Conservation (phyloP, 305 asterid genomes). For the Plantago coronopus region DNA sequence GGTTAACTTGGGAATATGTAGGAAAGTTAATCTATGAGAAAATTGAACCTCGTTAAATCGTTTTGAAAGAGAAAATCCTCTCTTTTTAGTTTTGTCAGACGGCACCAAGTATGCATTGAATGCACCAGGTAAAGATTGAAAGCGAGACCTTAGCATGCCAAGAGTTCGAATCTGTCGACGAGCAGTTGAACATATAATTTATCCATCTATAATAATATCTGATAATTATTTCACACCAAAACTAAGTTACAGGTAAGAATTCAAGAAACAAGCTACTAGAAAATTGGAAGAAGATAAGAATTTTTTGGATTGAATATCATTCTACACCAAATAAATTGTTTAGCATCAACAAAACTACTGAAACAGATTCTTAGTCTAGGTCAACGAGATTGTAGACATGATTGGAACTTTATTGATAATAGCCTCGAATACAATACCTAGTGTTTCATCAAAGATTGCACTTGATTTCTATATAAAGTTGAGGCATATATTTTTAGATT, state of each 20-base stretch:
- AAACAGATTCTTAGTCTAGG: slow-evolving; percentile 8
- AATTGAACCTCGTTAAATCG: slow-evolving; percentile 58
- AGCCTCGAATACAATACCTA: background rate
- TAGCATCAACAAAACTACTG: slow-evolving; percentile 7
- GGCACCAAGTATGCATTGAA: slow-evolving; percentile 90
- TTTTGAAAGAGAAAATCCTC: slow-evolving; percentile 69
- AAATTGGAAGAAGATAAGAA: background rate
- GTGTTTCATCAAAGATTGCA: background rate
- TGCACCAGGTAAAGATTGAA: slow-evolving; percentile 96
- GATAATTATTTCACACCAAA: slow-evolving; percentile 11
- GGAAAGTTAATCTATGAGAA: slow-evolving; percentile 21
- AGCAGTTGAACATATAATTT: slow-evolving; percentile 18
- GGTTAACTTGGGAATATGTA: slow-evolving; percentile 23
- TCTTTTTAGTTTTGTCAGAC: slow-evolving; percentile 60
- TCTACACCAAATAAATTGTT: slow-evolving; percentile 6
- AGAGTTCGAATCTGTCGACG: slow-evolving; percentile 86
- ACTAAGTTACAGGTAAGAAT: slow-evolving; percentile 9
- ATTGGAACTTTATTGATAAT: slow-evolving; percentile 8
- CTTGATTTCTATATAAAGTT: background rate
- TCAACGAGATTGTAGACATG: slow-evolving; percentile 16
- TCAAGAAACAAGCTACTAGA: slow-evolving; percentile 7
- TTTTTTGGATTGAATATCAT: slow-evolving; percentile 7
- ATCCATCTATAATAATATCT: background rate
- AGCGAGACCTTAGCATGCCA: slow-evolving; percentile 93
- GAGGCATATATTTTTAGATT: background rate